Percentiles rank a stretch among this genome's conserved stretches.
Conservation (phyloP, 169 alveolate species). For the Amoebophrya sp. region DNA sequence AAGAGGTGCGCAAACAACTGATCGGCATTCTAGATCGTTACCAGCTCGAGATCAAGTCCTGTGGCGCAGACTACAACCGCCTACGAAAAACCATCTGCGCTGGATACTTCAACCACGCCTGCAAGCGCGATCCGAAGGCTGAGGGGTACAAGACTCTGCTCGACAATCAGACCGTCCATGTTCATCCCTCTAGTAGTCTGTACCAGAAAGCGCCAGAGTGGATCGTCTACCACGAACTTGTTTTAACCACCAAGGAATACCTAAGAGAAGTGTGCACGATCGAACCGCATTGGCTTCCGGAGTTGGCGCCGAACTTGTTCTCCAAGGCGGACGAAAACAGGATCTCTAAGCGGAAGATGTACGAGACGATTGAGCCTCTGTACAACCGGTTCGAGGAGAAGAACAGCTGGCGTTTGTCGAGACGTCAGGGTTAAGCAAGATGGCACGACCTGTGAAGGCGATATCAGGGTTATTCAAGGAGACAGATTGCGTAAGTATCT, state of each 20-base stretch:
- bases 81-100: conserved; percentile 55
- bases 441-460: too few relatives aligned
- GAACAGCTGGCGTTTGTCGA: conserved; percentile 43
- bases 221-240: conserved; percentile 93
- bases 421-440: conserved; percentile 36
- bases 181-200: conserved; percentile 94
- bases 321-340: conserved; percentile 64
- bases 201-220: conserved; percentile 84
- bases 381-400: conserved; percentile 48
- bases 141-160: conserved; percentile 87
- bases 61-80: conserved; percentile 74
- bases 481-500: too few relatives aligned
- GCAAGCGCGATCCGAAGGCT: conserved; percentile 81
- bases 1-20: conserved; percentile 90
- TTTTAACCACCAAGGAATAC: conserved; percentile 92
- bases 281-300: conserved; percentile 90
- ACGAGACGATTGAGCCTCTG: conserved; percentile 73
- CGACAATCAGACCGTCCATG: conserved; percentile 88
- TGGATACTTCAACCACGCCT: neutral
- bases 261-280: conserved; percentile 88
- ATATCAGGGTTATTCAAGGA: too few relatives aligned
- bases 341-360: conserved; percentile 63
- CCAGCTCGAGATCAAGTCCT: conserved; percentile 71
- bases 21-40: conserved; percentile 64
- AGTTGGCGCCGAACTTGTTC: conserved; percentile 90